Evolutionary conservation across 371 early-diverging fungal species (phyloP), one percentile per base, ranked within the genome.

Genomic region (Synchytrium microbalum): DNA sequence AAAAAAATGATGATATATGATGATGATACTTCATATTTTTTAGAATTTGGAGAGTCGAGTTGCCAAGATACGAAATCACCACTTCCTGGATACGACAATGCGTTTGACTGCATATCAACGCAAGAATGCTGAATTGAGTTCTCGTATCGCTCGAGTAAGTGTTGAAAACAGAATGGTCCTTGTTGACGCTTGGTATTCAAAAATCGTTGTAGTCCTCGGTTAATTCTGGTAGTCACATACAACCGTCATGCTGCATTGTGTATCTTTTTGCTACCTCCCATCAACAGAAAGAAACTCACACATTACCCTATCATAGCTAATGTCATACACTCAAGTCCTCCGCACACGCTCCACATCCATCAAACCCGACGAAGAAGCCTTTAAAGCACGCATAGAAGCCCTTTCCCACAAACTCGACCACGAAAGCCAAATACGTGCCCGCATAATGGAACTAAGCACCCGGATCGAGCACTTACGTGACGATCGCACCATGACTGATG

Each of bases 51-150:
- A 38, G 46, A 38, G 46, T 38, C 5, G 46, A 38, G 46, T 38
- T 5, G 19, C 10, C 46, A 38, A 38, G 46, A 38, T 38, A 19
- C 5, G 19, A 19, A 38, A 38, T 38, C 46, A 38, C 19, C 46
- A 38, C 10, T 38, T 10, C 19, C 46, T 38, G 19, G 46, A 38
- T 38, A 38, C 46, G 19, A 38, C 46, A 5, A 38, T 38, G 46
- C 46, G 46, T 38, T 38, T 38, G 46, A 38, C 46, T 38, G 46
- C 46, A 38, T 38, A 38, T 38, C 46, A 38, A 19, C 46, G 46
- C 46, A 38, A 38, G 46, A 38, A 38, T 38, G 46, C 46, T 38
- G 46, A 38, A 38, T 38, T 38, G 46, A 19, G 10, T 38, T 38
- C 46, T 19, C 46, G 46, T 19, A 38, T 38, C 46, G 46, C 46